Evolutionary conservation across 164 flowering plant genomes (phyloP), one percentile per base, ranked within the genome.

Genomic region (Berberis vulgaris): DNA sequence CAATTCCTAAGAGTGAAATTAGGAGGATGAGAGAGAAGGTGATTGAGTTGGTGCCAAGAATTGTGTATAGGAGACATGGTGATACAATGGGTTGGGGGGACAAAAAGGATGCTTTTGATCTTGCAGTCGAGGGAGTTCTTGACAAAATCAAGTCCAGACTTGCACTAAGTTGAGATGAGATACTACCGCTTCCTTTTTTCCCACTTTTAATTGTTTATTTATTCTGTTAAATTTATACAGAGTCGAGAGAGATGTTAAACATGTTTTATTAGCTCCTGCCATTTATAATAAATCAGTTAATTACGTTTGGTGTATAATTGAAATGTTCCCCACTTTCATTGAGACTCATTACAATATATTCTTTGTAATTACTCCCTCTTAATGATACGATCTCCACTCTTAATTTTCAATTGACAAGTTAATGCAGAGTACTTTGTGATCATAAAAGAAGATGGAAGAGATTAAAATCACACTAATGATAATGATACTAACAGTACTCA

Each of bases 21-120:
- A 68, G 85, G 74, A 87, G 83, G 70, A 87, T 85, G 96, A 86
- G 96, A 67, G 96, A 91, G 62, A 83, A 66, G 13, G 83, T 95
- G 12, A 42, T 91, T 67, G 88, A 89, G 69, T 45, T 89, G 76
- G 80, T 91, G 10, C 93, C 95, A 0, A 79, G 86, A 65, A 62
- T 91, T 39, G 72, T 84, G 64, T 95, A 95, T 67, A 78, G 99
- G 62, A 83, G 80, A 67, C 99, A 91, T 75, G 92, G 84, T 3
- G 80, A 83, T 66, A 85, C 96, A 1, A 55, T 80, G 66, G 86
- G 85, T 0, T 69, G 86, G 76, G 80, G 78, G 63, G 64, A 71
- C 1, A 71, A 61, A 58, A 82, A 84, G 71, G 97, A 95, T 72
- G 99, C 99, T 0, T 85, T 95, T 65, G 99, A 95, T 74, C 65